Base-by-base conservation (phyloP, 345 rosid species). In the Citrus medica region DNA sequence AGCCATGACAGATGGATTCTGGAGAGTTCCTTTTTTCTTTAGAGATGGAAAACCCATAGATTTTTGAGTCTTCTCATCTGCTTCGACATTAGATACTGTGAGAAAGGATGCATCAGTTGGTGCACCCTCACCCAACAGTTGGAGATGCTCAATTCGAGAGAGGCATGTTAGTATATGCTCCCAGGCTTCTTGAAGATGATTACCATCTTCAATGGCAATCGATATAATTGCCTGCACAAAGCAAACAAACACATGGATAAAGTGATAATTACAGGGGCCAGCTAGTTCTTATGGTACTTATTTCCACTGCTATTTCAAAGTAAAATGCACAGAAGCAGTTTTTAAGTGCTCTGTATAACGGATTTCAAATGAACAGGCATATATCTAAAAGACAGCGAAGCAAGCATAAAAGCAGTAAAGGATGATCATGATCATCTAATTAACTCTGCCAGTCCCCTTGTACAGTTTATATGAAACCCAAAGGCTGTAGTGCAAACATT, bases 111-210 rank as follows among this genome's bases (percentile, higher is more conserved):
- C 97, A 85, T 92, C 98, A 69, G 89, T 85, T 37, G 99, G 97
- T 72, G 98, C 94, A 69, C 98, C 99, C 87, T 95, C 98, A 67
- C 99, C 99, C 89, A 95, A 76, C 60, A 95, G 86, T 82, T 92
- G 99, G 82, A 95, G 89, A 86, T 93, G 98, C 84, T 95, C 99
- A 80, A 93, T 91, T 82, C 98, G 90, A 75, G 99, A 95, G 76
- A 95, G 98, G 84, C 99, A 95, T 61, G 92, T 95, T 82, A 95
- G 79, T 75, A 93, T 92, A 84, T 95, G 99, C 86, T 93, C 98
- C 98, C 97, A 95, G 53, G 98, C 91, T 82, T 93, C 99, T 69
- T 93, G 97, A 78, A 93, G 95, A 87, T 90, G 80, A 85, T 95
- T 88, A 81, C 99, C 98, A 91, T 95, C 98, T 83, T 95, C 98